Percentiles rank a stretch among this genome's conserved stretches.
These are phyloP conservation scores for Emmonsiellopsis sp. DNA, from an alignment of 2,329 filamentous ascomycete species.

Conservation along the genomic window DNA sequence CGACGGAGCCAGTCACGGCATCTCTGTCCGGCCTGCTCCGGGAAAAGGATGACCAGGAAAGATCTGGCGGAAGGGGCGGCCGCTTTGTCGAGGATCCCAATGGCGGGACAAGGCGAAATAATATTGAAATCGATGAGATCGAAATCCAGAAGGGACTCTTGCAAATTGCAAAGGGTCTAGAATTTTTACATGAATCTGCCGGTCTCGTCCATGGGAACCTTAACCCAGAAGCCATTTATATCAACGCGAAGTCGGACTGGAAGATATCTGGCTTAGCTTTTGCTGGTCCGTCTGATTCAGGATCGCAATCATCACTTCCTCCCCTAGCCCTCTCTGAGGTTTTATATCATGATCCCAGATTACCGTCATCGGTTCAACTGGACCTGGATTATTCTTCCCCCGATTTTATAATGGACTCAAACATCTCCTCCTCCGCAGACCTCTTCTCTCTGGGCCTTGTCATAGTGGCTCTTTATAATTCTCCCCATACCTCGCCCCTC, in stretches of 20 bases:
- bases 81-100: slow-evolving; percentile 75
- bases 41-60: slow-evolving; percentile 85
- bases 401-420: slow-evolving; percentile 87
- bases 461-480: slow-evolving; percentile 85
- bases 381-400: slow-evolving; percentile 90
- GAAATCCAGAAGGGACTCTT: slow-evolving; percentile 95
- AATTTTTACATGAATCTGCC: slow-evolving; percentile 92
- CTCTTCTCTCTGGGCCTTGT: slow-evolving; percentile 90
- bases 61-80: slow-evolving; percentile 61
- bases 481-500: slow-evolving; percentile 80
- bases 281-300: slow-evolving; percentile 70
- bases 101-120: slow-evolving; percentile 61
- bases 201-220: slow-evolving; percentile 89
- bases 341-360: slow-evolving; percentile 72
- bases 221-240: slow-evolving; percentile 83
- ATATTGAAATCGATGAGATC: slow-evolving; percentile 89
- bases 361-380: slow-evolving; percentile 76
- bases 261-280: slow-evolving; percentile 95
- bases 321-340: slow-evolving; percentile 76
- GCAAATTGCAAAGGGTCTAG: slow-evolving; percentile 85
- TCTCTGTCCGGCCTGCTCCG: slow-evolving; percentile 74
- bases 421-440: slow-evolving; percentile 73
- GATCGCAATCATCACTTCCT: slow-evolving; percentile 63
- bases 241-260: slow-evolving; percentile 98
- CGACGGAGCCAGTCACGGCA: slow-evolving; percentile 81